Conservation (phyloP, 2,329 filamentous ascomycete species). For the Claviceps arundinis region DNA sequence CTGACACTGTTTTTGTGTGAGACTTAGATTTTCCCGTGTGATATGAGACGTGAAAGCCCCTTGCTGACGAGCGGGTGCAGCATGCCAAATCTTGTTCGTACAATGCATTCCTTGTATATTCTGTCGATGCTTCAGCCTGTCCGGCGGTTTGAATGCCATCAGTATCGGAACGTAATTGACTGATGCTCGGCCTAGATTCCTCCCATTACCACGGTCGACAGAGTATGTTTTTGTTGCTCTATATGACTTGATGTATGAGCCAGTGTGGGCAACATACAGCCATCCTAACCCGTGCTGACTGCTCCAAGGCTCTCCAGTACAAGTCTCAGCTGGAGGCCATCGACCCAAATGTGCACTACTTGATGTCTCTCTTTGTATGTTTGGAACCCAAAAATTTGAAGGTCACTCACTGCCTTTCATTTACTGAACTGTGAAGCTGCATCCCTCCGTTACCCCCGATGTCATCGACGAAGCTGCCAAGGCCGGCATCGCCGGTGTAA, state of each 20-base stretch:
- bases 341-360: conserved; percentile 49
- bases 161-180: not conserved
- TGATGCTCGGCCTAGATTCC: conserved; percentile 21
- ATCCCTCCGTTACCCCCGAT: conserved; percentile 50
- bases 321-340: conserved; percentile 45
- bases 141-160: not conserved
- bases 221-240: conserved; percentile 6
- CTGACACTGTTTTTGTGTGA: conserved; percentile 45
- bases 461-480: conserved; percentile 60
- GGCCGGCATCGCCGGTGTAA: conserved; percentile 59
- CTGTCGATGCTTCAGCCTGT: not conserved
- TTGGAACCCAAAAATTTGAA: not conserved
- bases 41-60: not conserved
- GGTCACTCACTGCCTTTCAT: not conserved
- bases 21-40: not conserved
- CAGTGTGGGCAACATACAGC: too few species aligned
- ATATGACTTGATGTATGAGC: not conserved
- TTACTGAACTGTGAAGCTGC: conserved; percentile 24
- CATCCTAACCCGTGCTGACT: not conserved
- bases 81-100: conserved; percentile 46
- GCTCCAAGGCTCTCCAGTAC: conserved; percentile 52
- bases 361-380: conserved; percentile 43
- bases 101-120: not conserved
- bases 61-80: conserved; percentile 2
- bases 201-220: conserved; percentile 44